Percentiles rank a stretch among this genome's conserved stretches.
phyloP scores from a whole-genome alignment of 306 rosid species.

The Adenanthera pavonina region DNA sequence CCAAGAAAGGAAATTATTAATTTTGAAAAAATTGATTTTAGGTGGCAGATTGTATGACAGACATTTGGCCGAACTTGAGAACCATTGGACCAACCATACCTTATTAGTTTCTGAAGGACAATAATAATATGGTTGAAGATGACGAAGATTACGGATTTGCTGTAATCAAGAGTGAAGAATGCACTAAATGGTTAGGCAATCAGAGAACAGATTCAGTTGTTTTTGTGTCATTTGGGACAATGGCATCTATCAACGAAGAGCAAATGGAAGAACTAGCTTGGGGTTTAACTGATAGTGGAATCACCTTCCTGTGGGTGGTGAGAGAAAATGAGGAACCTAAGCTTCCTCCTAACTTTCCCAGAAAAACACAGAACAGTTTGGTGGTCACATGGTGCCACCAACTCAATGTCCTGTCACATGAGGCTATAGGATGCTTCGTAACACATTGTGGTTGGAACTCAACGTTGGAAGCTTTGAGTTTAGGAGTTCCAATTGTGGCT shows the following conservation, averaged over 20 bases:
- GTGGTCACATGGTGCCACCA: slow-evolving; percentile 7
- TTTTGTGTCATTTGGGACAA: background rate
- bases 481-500: background rate
- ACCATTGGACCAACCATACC: slow-evolving; percentile 6
- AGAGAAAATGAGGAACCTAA: background rate
- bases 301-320: background rate
- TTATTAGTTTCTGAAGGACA: background rate
- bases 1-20: background rate
- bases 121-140: background rate
- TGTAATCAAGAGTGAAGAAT: background rate
- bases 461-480: background rate
- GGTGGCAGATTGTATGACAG: background rate
- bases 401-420: slow-evolving; percentile 1
- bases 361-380: background rate
- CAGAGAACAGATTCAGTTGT: background rate
- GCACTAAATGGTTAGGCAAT: background rate
- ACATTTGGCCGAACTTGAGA: background rate
- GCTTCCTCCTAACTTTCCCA: background rate
- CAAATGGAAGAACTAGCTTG: background rate
- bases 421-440: slow-evolving; percentile 9
- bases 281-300: background rate
- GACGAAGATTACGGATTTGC: slow-evolving; percentile 1
- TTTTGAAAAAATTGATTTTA: background rate
- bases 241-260: background rate
- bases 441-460: slow-evolving; percentile 1